phyloP scores from a whole-genome alignment of 1,284 basidiomycete species.

The Apiotrichum gamsii region DNA sequence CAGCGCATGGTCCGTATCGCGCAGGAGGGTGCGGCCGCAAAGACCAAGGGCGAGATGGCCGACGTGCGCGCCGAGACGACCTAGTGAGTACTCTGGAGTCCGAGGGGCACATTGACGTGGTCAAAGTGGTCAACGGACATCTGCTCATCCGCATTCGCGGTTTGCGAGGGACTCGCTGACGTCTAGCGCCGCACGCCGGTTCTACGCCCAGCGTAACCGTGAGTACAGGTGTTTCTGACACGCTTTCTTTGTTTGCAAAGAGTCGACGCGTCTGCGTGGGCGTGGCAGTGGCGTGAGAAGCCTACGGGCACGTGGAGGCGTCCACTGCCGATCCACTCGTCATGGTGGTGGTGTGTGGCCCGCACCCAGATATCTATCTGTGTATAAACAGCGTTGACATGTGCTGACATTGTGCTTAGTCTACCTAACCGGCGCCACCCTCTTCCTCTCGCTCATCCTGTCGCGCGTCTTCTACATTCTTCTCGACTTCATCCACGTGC shows the following conservation, averaged over 20 bases:
- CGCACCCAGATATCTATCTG: too few species aligned
- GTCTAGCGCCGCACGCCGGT: conserved; percentile 66
- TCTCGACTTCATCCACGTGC: conserved; percentile 80
- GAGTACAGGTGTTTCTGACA: too few species aligned
- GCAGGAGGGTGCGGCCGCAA: conserved; percentile 58
- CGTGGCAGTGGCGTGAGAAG: too few species aligned
- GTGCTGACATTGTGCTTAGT: conserved; percentile 52
- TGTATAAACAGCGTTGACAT: too few species aligned
- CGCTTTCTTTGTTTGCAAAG: too few species aligned
- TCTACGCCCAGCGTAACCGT: conserved; percentile 68
- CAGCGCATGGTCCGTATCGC: conserved; percentile 88
- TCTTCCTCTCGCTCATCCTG: conserved; percentile 89
- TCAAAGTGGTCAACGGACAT: too few species aligned
- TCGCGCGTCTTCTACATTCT: conserved; percentile 87
- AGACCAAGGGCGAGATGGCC: conserved; percentile 55
- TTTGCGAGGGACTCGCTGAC: conserved; percentile 2
- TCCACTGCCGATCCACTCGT: too few species aligned
- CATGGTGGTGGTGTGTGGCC: too few species aligned
- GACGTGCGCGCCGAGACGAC: conserved; percentile 76
- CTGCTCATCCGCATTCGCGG: too few species aligned
- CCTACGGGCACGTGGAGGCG: too few species aligned
- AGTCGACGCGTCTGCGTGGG: too few species aligned
- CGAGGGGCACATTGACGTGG: too few species aligned
- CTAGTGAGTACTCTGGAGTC: conserved; percentile 55
- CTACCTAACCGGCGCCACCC: conserved; percentile 85